Evolutionary conservation across 2,329 filamentous ascomycete genomes (phyloP).

Genomic region (Rutstroemia sp.): DNA sequence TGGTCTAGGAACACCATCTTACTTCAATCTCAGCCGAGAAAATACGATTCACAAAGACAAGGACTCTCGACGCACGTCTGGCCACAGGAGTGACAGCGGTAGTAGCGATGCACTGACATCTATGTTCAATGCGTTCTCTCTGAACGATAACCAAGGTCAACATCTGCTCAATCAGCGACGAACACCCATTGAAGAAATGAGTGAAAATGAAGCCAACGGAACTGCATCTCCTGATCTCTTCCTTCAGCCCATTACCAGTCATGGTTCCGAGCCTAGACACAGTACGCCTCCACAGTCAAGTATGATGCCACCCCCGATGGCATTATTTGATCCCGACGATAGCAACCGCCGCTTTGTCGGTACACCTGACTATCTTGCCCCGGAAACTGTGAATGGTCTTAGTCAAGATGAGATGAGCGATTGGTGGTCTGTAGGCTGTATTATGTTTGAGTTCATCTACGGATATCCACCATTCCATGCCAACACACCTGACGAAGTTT

Average conservation of each 20-base stretch:
- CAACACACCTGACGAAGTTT: constrained; percentile 81
- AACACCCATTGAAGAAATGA: constrained; percentile 67
- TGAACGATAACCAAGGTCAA: constrained; percentile 51
- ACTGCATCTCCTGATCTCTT: constrained; percentile 68
- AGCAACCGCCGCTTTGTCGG: constrained; percentile 90
- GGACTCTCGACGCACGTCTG: constrained; percentile 66
- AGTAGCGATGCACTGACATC: constrained; percentile 78
- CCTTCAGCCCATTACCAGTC: constrained; percentile 45
- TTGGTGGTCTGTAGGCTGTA: constrained; percentile 99
- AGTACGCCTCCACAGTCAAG: constrained; percentile 55
- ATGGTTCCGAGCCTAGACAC: constrained; percentile 37
- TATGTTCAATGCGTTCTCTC: constrained; percentile 74
- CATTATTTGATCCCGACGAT: constrained; percentile 91
- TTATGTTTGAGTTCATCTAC: constrained; percentile 92
- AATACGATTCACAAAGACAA: constrained; percentile 51
- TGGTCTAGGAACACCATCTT: constrained; percentile 77
- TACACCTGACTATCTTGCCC: constrained; percentile 92
- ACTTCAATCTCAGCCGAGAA: constrained; percentile 72
- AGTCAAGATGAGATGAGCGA: constrained; percentile 97
- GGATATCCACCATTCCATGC: constrained; percentile 93
- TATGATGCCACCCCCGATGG: constrained; percentile 88
- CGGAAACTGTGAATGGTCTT: constrained; percentile 91
- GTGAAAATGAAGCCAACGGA: constrained; percentile 56
- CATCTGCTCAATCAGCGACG: constrained; percentile 35
- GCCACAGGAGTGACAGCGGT: constrained; percentile 76